A percentile compares a stretch with the other conserved stretches of the same genome.
Evolutionary conservation across 2,329 filamentous ascomycete genomes (phyloP).

Genomic region (Penicillium italicum): DNA sequence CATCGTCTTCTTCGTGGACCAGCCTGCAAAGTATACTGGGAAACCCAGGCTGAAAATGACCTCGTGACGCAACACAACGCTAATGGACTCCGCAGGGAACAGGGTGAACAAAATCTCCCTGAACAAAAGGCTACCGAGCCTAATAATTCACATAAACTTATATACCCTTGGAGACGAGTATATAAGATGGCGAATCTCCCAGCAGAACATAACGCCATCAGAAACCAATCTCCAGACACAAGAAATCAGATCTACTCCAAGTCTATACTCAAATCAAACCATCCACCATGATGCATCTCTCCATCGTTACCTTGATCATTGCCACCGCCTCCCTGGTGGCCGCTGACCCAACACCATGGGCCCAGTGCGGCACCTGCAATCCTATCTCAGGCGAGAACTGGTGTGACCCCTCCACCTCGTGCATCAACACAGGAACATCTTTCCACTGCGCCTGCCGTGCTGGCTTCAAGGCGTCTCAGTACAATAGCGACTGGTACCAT

Average conservation of each 20-base stretch:
- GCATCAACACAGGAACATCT: slow-evolving; percentile 41
- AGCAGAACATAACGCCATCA: slow-evolving; percentile 2
- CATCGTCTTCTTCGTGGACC: not conserved
- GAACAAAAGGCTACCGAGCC: not conserved
- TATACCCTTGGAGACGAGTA: not conserved
- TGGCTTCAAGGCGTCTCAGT: slow-evolving; percentile 37
- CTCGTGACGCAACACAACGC: not conserved
- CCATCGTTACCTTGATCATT: slow-evolving; percentile 26
- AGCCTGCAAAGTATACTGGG: not conserved
- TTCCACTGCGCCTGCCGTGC: slow-evolving; percentile 45
- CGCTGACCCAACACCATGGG: slow-evolving; percentile 15
- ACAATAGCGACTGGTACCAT: slow-evolving; percentile 28
- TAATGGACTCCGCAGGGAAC: not conserved
- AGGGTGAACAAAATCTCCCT: not conserved
- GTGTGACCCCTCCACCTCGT: slow-evolving; percentile 45
- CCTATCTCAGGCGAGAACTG: slow-evolving; percentile 39
- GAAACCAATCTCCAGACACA: not conserved
- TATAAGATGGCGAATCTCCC: slow-evolving; percentile 4
- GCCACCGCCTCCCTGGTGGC: slow-evolving; percentile 23
- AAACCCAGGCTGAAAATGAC: not conserved
- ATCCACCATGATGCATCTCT: slow-evolving; percentile 28
- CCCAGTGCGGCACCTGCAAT: slow-evolving; percentile 39
- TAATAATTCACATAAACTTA: not conserved
- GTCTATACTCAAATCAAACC: slow-evolving; percentile 14
- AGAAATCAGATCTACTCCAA: not conserved